Evolutionary conservation across 2,329 filamentous ascomycete genomes (phyloP).

Genomic region (Aspergillus sojae): DNA sequence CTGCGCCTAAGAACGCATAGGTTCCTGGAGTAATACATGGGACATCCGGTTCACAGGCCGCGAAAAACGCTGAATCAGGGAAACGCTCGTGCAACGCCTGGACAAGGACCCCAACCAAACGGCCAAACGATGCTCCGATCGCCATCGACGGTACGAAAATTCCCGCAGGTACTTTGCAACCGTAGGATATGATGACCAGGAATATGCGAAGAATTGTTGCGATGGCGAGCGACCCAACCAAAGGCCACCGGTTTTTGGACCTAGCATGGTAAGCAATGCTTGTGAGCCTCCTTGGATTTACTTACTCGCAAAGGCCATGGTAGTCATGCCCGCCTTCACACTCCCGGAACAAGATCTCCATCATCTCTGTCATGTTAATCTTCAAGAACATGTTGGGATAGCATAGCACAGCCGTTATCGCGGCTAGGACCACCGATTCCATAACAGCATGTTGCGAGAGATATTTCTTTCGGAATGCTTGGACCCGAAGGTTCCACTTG

Average conservation of each 20-base stretch:
- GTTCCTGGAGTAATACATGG: conserved; percentile 97
- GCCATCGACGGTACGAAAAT: conserved; percentile 99
- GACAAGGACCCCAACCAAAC: conserved; percentile 91
- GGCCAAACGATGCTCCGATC: conserved; percentile 89
- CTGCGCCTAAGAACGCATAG: conserved; percentile 93
- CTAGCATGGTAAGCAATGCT: conserved; percentile 29
- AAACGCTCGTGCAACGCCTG: conserved; percentile 84
- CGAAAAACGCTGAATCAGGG: conserved; percentile 81
- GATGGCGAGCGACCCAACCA: conserved; percentile 74
- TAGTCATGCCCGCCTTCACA: conserved; percentile 90
- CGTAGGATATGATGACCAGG: conserved; percentile 93
- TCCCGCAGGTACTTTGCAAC: conserved; percentile 94
- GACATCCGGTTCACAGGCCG: conserved; percentile 84
- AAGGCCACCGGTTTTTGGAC: conserved; percentile 70
- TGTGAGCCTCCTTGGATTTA: conserved; percentile 7
- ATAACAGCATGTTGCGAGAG: conserved; percentile 79
- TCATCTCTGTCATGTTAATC: conserved; percentile 99
- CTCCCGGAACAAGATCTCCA: conserved; percentile 95
- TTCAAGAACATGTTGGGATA: conserved; percentile 94
- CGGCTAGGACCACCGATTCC: conserved; percentile 82
- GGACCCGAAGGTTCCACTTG: conserved; percentile 91
- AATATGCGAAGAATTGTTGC: conserved; percentile 81
- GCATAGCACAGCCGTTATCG: conserved; percentile 85
- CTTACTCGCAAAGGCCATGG: conserved; percentile 80
- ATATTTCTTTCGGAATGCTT: conserved; percentile 93